These are phyloP conservation scores for Kwoniella sp. DNA, from an alignment of 768 basidiomycete genomes.

Conservation along the genomic window DNA sequence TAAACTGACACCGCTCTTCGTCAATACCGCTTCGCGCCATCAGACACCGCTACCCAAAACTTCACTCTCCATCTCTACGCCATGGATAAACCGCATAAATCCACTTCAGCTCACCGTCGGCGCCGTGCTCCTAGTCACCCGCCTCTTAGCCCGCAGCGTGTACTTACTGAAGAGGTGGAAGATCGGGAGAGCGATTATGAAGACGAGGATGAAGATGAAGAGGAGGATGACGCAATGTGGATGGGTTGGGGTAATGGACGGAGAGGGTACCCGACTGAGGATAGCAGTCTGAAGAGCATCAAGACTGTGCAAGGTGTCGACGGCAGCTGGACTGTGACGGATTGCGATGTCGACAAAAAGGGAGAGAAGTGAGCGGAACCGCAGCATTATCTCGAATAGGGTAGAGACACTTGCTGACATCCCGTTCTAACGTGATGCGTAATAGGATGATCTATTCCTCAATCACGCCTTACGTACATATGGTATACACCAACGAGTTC, in stretches of 20 bases:
- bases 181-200: conserved; percentile 57
- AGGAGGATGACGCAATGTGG: conserved; percentile 62
- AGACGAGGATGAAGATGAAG: conserved; percentile 58
- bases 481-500: conserved; percentile 50
- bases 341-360: conserved; percentile 85
- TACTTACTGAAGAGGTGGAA: conserved; percentile 56
- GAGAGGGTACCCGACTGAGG: conserved; percentile 40
- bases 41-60: conserved; percentile 74
- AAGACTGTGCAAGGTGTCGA: conserved; percentile 71
- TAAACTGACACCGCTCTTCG: conserved; percentile 36
- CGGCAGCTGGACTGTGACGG: conserved; percentile 92
- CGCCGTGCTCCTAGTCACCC: conserved; percentile 16
- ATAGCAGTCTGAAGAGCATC: conserved; percentile 54
- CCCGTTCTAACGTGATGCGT: conserved; percentile 1
- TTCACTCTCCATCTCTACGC: conserved; percentile 83
- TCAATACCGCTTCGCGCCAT: conserved; percentile 32
- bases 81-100: conserved; percentile 31
- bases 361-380: conserved; percentile 60
- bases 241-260: conserved; percentile 25
- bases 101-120: conserved; percentile 65
- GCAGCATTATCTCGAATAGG: neutral
- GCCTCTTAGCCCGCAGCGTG: conserved; percentile 17
- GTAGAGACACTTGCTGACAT: too few species aligned
- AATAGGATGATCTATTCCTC: conserved; percentile 92
- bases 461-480: conserved; percentile 61